Evolutionary conservation across 768 basidiomycete genomes (phyloP).

Genomic region (Chalciporus sphaerocephalus): DNA sequence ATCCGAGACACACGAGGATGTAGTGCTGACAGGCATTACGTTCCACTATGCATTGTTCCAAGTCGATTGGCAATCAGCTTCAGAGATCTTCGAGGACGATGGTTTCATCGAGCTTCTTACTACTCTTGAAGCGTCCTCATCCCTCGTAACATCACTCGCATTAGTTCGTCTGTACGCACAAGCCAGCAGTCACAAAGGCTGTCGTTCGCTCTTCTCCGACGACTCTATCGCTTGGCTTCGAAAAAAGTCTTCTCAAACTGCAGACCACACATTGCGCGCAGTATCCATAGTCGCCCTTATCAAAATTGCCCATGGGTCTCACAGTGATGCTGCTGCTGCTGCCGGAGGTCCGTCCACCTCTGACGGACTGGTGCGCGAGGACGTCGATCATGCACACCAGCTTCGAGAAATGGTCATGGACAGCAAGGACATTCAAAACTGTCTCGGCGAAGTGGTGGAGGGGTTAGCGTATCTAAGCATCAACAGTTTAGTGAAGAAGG

Average conservation of each 20-base stretch:
- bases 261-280: slow-evolving; percentile 47
- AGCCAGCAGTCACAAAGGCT: slow-evolving; percentile 69
- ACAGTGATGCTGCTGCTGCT: slow-evolving; percentile 37
- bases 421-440: slow-evolving; percentile 34
- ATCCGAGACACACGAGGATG: slow-evolving; percentile 52
- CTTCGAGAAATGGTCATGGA: slow-evolving; percentile 56
- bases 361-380: slow-evolving; percentile 20
- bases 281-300: slow-evolving; percentile 70
- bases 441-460: slow-evolving; percentile 67
- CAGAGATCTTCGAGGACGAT: slow-evolving; percentile 59
- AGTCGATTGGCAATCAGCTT: slow-evolving; percentile 68
- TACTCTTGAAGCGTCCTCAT: slow-evolving; percentile 59
- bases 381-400: slow-evolving; percentile 45
- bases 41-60: slow-evolving; percentile 81
- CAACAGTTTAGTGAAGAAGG: slow-evolving; percentile 58
- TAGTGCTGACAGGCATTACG: slow-evolving; percentile 49
- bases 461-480: slow-evolving; percentile 80
- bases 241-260: slow-evolving; percentile 45
- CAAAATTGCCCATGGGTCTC: slow-evolving; percentile 68
- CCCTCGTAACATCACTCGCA: slow-evolving; percentile 46
- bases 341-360: slow-evolving; percentile 12
- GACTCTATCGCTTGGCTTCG: slow-evolving; percentile 67
- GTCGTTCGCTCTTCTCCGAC: slow-evolving; percentile 56
- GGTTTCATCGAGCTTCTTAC: slow-evolving; percentile 59
- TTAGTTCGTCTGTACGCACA: slow-evolving; percentile 74